Evolutionary conservation across 176 grass and related monocot species (phyloP), one percentile per base, ranked within the genome.

Genomic region (Zoysia japonica): DNA sequence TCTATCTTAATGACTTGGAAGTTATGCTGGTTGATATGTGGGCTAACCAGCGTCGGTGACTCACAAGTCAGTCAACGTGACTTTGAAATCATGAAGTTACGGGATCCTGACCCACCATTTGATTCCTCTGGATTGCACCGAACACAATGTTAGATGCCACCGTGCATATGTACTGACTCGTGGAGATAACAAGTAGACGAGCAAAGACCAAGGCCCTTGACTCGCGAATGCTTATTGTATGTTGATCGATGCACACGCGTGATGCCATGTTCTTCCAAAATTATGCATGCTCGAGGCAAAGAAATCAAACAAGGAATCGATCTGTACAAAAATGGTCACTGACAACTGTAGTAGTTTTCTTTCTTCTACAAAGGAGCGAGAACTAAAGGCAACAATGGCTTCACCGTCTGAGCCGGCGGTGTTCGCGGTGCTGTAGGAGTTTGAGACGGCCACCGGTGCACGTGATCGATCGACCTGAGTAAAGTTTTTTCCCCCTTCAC

Each of bases 251-350:
- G 20, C 20, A 36, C 20, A 11, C 2, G 8, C 35, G 19, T 35
- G 8, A 0, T 9, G 2, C 8, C 0, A 35, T 9, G 57, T 9
- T 19, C 7, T 61, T 35, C 57, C n/a, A 61, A 61, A 61, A 61
- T 11, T 61, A 20, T 36, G 59, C 19, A 61, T 61, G 59, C 10
- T 64, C 2, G 10, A 64, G 39, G 61, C 36, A 14, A 64, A 64
- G 9, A 64, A 64, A 64, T 38, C 4, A 64, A 64, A 64, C 61
- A 64, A 39, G 35, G 11, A 67, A 65, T 76, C 44, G 13, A 52
- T 81, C 40, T 81, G 72, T 82, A 82, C 79, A 72, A 59, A 87
- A 77, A 56, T 82, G 59, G 35, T 15, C 12, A 57, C 62, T 11
- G 57, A 19, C 73, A 56, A 48, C 0, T 65, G 49, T 47, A 65